Base-by-base conservation (phyloP, 352 stramenopile species). In the Peronospora destructor region DNA sequence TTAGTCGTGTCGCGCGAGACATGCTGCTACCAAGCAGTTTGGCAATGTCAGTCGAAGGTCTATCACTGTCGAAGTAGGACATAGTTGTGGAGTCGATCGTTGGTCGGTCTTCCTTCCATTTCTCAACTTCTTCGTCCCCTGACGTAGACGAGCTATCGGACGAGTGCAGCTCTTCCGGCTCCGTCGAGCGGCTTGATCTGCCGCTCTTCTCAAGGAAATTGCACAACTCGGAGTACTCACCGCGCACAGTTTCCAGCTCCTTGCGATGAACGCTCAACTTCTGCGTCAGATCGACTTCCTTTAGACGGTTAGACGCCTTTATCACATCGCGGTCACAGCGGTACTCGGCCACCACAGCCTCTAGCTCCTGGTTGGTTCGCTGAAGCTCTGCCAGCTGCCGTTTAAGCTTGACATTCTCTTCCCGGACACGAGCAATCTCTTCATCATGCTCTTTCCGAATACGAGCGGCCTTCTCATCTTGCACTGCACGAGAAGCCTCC, bases 351-450 rank as follows among this genome's bases (percentile, higher is more conserved):
- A 85, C 73, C 25, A 79, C 61, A 6, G 60, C 57, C 43, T 87
- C 67, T 21, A 87, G 45, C 49, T 85, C 71, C 34, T 73, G 56
- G 56, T 85, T 87, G 10, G 53, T 65, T 47, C 73, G 66, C n/a
- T 83, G 49, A 5, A 90, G 58, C 39, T 85, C 67, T 25, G 63
- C 64, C 10, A 90, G 60, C 50, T 87, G 73, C 35, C 63, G 39
- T 28, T 76, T 80, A 32, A 90, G 54, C 9, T 46, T 57, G 7
- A 53, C 61, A 48, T 87, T 87, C 45, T 89, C 78, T 14, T 75
- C 68, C 11, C 56, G 64, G 8, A 72, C 66, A n/a, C 46, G 56
- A 4, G 55, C 49, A 12, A 83, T 58, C 35, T 83, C 71, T 4
- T 56, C 56, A 11, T 65, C 38, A 21, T 60, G 49, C 21, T 84